These are phyloP conservation scores for Cyberlindnera lachancei DNA, from an alignment of 805 yeast genomes.

Conservation along the genomic window DNA sequence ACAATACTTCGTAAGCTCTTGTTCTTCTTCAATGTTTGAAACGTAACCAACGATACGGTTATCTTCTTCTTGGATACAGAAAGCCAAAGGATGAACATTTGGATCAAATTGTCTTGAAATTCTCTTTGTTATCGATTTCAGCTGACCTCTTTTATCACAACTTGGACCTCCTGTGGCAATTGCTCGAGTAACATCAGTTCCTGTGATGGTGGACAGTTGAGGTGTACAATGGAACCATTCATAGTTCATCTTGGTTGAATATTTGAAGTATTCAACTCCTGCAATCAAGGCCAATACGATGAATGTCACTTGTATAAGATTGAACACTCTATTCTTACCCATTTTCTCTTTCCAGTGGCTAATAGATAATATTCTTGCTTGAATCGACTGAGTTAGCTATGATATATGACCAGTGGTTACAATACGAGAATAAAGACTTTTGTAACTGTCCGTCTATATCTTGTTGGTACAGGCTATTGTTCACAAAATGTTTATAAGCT, in stretches of 20 bases:
- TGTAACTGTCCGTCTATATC: no score
- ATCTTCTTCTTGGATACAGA: constrained; percentile 30
- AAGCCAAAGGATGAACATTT: constrained; percentile 26
- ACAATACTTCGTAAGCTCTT: constrained; percentile 11
- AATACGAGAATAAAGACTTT: no score
- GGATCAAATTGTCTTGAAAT: constrained; percentile 33
- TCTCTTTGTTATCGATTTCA: constrained; percentile 31
- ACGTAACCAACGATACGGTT: constrained; percentile 15
- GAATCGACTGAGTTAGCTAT: no score
- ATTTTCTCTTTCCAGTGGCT: no score
- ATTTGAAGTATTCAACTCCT: constrained; percentile 37
- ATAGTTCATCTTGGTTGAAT: constrained; percentile 30
- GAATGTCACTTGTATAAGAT: constrained; percentile 23
- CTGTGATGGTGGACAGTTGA: constrained; percentile 16
- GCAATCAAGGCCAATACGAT: constrained; percentile 28
- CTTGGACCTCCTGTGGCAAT: constrained; percentile 35
- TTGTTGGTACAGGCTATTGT: no score
- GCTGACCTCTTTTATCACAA: constrained; percentile 37
- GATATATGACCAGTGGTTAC: no score
- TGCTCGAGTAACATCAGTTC: constrained; percentile 24
- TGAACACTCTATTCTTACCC: constrained; percentile 12
- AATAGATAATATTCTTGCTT: no score
- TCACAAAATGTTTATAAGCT: no score
- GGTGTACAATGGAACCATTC: constrained; percentile 41
- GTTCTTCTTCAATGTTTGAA: constrained; percentile 13